Percentiles rank a stretch among this genome's conserved stretches.
phyloP scores from a whole-genome alignment of 805 yeast genomes.

The Lachancea kluyveri region DNA sequence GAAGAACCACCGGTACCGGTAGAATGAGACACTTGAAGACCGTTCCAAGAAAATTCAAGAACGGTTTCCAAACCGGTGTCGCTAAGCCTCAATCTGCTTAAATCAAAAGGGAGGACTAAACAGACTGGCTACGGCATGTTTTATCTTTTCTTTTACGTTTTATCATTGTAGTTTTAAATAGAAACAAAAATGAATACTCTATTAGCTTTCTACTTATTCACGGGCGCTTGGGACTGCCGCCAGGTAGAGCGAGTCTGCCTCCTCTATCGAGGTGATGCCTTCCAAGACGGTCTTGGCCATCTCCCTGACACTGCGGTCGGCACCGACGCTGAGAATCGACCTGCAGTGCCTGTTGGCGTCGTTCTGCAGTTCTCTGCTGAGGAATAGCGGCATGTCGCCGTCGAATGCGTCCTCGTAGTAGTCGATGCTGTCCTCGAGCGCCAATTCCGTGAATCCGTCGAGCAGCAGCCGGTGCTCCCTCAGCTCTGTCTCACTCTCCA shows the following conservation, averaged over 20 bases:
- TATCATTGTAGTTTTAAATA: constrained; percentile 7
- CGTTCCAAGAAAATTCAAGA: constrained; percentile 97
- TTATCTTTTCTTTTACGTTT: constrained; percentile 9
- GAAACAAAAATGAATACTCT: constrained; percentile 8
- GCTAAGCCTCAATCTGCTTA: constrained; percentile 63
- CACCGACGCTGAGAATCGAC: constrained; percentile 48
- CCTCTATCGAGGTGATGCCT: constrained; percentile 64
- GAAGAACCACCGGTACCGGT: constrained; percentile 99
- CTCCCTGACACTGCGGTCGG: constrained; percentile 56
- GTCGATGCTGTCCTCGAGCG: constrained; percentile 22
- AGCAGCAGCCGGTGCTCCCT: constrained; percentile 27
- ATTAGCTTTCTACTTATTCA: background rate
- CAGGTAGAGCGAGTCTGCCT: constrained; percentile 66
- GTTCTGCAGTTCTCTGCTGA: constrained; percentile 32
- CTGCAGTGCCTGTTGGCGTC: constrained; percentile 28
- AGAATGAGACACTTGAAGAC: constrained; percentile 97
- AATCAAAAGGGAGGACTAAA: constrained; percentile 32
- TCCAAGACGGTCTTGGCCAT: constrained; percentile 67
- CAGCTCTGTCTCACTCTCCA: constrained; percentile 12
- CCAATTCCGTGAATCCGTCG: constrained; percentile 30
- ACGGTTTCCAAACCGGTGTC: constrained; percentile 93
- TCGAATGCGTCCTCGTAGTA: constrained; percentile 36
- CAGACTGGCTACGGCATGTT: constrained; percentile 6
- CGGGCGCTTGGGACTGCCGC: constrained; percentile 25
- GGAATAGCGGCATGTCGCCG: constrained; percentile 36